Base-by-base conservation (phyloP, 768 basidiomycete species). In the Russula earlei region DNA sequence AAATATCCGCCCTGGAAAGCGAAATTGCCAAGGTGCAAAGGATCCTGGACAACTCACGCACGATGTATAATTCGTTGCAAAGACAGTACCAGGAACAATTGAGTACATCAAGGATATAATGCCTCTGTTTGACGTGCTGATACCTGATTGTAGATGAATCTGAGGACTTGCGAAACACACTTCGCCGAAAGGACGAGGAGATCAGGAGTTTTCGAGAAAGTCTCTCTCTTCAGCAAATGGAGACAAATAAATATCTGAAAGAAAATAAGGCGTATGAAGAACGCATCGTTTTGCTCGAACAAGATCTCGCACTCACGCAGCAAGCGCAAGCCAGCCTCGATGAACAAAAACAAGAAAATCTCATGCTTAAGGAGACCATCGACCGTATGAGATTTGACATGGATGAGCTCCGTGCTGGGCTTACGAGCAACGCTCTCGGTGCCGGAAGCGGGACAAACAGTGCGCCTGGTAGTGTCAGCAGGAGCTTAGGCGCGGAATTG, bases 341-440 rank as follows among this genome's bases (percentile, higher is more conserved):
- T 56, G 85, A 87, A 63, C 94, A 97, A 74, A 96, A 96, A 73
- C 89, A 91, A 64, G 91, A 94, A 75, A 97, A 96, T 65, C 67
- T 95, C 62, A 71, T 91, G 65, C 75, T 97, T 58, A 95, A 95
- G 67, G 94, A 97, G 75, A 96, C 93, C 2, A 97, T 97, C 62
- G 93, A 96, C 67, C 79, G 92, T 45, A 85, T 96, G 80, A 78
- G 90, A 31, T 95, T 86, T 61, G 94, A 97, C 64, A 82, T 97
- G 77, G 93, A 97, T 63, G 91, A 94, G 70, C 80, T 94, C 76
- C 77, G 91, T 38, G 80, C 72, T 50, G 71, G 68, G 45, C 72
- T 74, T 5, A 67, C 71, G 37, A 69, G 61, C 38, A 67, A 69
- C 38, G 70, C 69, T n/a, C 63, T 58, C 20, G 67, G 65, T 38